Evolutionary conservation across 441 rosid genomes (phyloP).

Genomic region (Adansonia rubrostipa): DNA sequence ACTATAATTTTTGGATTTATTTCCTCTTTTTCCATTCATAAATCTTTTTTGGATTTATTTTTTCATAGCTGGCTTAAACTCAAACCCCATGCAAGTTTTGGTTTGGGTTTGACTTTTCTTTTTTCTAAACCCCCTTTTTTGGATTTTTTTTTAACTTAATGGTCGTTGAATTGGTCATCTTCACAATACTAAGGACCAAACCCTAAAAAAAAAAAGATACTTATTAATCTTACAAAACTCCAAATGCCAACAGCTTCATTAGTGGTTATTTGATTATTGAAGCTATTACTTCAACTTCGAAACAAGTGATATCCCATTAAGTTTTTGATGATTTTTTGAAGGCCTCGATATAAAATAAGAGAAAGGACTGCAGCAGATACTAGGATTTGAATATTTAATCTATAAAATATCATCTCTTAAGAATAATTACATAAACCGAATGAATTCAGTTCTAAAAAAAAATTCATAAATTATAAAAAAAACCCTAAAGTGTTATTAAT

Average conservation of each 20-base stretch:
- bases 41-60: neutral
- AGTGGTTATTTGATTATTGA: neutral
- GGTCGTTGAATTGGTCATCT: neutral
- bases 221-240: no score
- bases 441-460: no score
- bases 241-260: neutral
- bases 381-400: no score
- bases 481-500: neutral
- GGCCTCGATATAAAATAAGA: no score
- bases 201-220: neutral
- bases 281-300: neutral
- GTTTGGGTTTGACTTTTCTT: neutral
- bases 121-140: neutral
- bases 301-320: neutral
- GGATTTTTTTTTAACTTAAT: neutral
- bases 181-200: neutral
- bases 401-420: no score
- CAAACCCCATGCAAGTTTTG: neutral
- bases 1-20: neutral
- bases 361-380: no score
- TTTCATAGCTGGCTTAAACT: constrained; percentile 7
- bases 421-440: no score
- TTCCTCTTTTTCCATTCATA: neutral
- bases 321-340: no score
- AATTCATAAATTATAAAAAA: no score